Percentiles rank a stretch among this genome's conserved stretches.
Conservation (phyloP, 2,329 filamentous ascomycete species). For the Blumeria graminis region DNA sequence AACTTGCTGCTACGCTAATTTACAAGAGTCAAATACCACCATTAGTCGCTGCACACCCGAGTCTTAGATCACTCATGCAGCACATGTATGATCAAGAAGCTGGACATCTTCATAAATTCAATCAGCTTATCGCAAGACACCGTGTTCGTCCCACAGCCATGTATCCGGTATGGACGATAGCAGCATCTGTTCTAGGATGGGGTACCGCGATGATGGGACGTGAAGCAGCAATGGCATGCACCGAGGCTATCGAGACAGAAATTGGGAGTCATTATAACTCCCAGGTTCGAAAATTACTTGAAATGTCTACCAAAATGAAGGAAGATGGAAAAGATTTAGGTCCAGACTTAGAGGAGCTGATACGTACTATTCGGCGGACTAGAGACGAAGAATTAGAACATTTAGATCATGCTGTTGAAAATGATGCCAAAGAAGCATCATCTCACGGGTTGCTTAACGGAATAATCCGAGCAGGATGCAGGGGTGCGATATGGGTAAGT, state of each 20-base stretch:
- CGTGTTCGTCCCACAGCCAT: constrained; percentile 79
- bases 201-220: constrained; percentile 68
- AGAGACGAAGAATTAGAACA: constrained; percentile 94
- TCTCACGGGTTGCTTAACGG: constrained; percentile 77
- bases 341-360: constrained; percentile 47
- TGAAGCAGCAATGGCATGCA: constrained; percentile 95
- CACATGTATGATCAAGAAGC: constrained; percentile 98
- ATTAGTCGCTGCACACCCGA: constrained; percentile 57
- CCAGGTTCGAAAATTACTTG: constrained; percentile 60
- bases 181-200: constrained; percentile 70
- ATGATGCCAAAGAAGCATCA: constrained; percentile 73
- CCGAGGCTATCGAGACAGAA: constrained; percentile 93
- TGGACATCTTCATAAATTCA: constrained; percentile 69
- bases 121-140: constrained; percentile 57
- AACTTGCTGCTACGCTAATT: constrained; percentile 88
- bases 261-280: constrained; percentile 91
- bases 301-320: constrained; percentile 59
- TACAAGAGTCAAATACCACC: constrained; percentile 73
- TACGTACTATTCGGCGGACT: constrained; percentile 55
- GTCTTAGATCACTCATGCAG: constrained; percentile 72
- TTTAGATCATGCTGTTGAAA: constrained; percentile 78
- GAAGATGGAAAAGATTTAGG: constrained; percentile 57
- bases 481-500: constrained; percentile 79
- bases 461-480: constrained; percentile 71
- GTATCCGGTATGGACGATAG: constrained; percentile 68